Evolutionary conservation across 148 eudicot genomes (phyloP), one percentile per base, ranked within the genome.

Genomic region (Persicaria maculosa): DNA sequence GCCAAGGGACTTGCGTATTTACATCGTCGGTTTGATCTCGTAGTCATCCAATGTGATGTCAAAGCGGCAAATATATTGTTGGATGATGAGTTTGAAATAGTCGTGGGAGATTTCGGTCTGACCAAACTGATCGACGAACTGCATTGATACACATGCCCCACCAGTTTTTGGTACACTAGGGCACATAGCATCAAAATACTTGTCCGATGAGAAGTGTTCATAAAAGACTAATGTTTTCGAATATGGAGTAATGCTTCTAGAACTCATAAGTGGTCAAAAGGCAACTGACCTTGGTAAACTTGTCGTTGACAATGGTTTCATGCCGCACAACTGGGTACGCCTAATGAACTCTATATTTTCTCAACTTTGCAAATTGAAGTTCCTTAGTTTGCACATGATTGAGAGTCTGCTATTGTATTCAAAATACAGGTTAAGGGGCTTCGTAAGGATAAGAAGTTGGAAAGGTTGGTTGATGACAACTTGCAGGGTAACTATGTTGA

Each of bases 81-180:
- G 77, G 92, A 88, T 74, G 92, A 88, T 70, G 92, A 84, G 73
- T 88, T 86, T 79, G 92, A 88, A 81, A 89, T 88, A 14, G 85
- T 88, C 64, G 88, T 88, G 50, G 92, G 89, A 67, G 92, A 84
- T 62, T 88, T 88, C 65, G 89, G 92, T 57, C 68, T 88, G 72
- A 89, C 92, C 65, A 88, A 81, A 70, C 86, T 86, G 58, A 22
- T 22, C 22, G 22, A 86, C 84, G 89, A 86, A 84, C 77, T 86
- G 76, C 79, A 88, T 81, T 76, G 88, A 81, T 72, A 86, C 92
- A 55, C 92, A 88, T 80, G 86, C 89, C 20, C 86, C 92, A 31
- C 86, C 84, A 50, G 89, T 88, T 58, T 81, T 81, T 43, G 92
- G 92, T 47, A 88, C 89, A 6, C 84, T 88, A 25, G 92, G 92